Evolutionary conservation across 139 green algal species (phyloP).

Genomic region (Tetraselmis chui): DNA sequence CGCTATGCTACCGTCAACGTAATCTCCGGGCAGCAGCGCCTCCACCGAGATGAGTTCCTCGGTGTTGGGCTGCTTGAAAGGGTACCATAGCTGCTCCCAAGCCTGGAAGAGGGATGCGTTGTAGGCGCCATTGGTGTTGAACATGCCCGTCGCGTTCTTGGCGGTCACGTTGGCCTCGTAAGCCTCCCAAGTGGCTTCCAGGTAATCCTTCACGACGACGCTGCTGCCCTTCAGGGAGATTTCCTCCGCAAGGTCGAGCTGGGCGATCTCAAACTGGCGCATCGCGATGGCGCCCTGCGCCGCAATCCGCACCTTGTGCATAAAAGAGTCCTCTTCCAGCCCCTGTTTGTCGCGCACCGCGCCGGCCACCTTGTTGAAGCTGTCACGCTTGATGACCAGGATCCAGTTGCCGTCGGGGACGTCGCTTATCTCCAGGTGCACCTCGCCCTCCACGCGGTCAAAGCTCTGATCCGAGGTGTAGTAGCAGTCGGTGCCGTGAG

Average conservation of each 20-base stretch:
- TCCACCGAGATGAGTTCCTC: neutral
- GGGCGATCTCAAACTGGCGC: neutral
- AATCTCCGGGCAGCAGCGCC: neutral
- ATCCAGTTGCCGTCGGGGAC: conserved; percentile 62
- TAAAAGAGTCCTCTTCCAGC: neutral
- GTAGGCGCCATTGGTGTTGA: neutral
- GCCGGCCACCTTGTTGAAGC: conserved; percentile 69
- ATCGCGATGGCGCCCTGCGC: neutral
- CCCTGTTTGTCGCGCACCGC: conserved; percentile 32
- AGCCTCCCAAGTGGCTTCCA: neutral
- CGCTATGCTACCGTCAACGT: neutral
- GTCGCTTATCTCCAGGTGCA: conserved; percentile 42
- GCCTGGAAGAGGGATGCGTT: neutral
- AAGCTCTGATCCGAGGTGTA: conserved; percentile 58
- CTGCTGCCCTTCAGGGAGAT: neutral
- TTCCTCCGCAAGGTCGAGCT: neutral
- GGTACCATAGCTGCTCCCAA: neutral
- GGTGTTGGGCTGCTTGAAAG: neutral
- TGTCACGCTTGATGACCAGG: conserved; percentile 63
- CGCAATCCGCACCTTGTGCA: neutral
- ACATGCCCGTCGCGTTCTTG: neutral
- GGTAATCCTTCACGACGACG: neutral
- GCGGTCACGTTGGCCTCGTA: neutral
- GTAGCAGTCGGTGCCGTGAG: conserved; percentile 58
- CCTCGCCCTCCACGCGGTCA: conserved; percentile 27